Evolutionary conservation across 2,329 filamentous ascomycete genomes (phyloP).

Genomic region (Lizonia empirigonia): DNA sequence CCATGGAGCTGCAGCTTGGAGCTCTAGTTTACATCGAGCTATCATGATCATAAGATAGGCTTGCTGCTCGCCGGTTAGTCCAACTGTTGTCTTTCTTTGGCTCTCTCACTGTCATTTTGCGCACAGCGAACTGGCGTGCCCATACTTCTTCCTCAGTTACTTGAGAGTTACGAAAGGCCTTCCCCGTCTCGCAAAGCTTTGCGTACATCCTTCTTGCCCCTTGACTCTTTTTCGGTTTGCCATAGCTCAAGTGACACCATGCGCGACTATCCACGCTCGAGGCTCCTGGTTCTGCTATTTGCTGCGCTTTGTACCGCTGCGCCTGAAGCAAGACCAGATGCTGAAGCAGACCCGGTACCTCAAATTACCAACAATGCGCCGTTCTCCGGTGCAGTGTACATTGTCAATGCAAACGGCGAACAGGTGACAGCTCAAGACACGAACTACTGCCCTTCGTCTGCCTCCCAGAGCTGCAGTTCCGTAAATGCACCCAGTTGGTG

Average conservation of each 20-base stretch:
- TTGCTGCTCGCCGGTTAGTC: conserved; percentile 20
- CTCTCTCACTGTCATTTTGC: conserved; percentile 1
- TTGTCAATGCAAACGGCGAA: conserved; percentile 42
- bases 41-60: conserved; percentile 35
- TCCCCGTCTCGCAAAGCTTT: not conserved
- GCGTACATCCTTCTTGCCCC: not conserved
- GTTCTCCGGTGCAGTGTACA: conserved; percentile 49
- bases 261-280: conserved; percentile 1
- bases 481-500: conserved; percentile 53
- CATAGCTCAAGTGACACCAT: not conserved
- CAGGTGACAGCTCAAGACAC: conserved; percentile 42
- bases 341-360: conserved; percentile 34
- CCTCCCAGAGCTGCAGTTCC: conserved; percentile 50
- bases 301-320: conserved; percentile 25
- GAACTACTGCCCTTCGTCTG: conserved; percentile 43
- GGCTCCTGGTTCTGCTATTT: not conserved
- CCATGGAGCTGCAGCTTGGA: conserved; percentile 35
- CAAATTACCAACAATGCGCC: conserved; percentile 47
- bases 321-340: conserved; percentile 35
- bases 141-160: not conserved
- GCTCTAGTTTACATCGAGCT: conserved; percentile 34
- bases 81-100: conserved; percentile 17
- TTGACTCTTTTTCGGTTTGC: not conserved
- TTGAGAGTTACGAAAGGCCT: not conserved
- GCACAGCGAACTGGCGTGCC: not conserved